phyloP scores from a whole-genome alignment of 2,329 filamentous ascomycete genomes.

The Esteya vermicola region DNA sequence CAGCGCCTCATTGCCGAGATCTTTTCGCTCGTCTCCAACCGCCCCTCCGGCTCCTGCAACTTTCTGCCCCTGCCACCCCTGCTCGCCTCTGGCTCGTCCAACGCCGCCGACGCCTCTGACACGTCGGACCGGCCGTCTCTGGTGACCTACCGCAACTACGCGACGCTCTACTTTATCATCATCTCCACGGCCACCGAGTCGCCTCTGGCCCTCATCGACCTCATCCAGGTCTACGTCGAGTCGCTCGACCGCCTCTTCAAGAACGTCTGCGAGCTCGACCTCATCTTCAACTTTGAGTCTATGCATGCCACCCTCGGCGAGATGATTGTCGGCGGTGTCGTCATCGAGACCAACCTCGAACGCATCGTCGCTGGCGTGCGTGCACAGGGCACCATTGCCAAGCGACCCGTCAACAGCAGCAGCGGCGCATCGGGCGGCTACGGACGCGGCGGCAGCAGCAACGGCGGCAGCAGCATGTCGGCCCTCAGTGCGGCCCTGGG shows the following conservation, averaged over 20 bases:
- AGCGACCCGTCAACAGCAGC: constrained; percentile 60
- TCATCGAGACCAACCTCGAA: constrained; percentile 82
- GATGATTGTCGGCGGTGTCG: constrained; percentile 91
- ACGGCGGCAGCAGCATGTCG: constrained; percentile 20
- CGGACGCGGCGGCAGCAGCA: constrained; percentile 25
- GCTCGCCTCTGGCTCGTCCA: constrained; percentile 49
- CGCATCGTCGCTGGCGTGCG: constrained; percentile 76
- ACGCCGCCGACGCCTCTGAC: constrained; percentile 55
- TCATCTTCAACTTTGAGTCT: constrained; percentile 98
- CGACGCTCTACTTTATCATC: constrained; percentile 95
- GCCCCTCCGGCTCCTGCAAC: constrained; percentile 86
- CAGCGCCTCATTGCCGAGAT: constrained; percentile 95
- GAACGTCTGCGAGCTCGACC: constrained; percentile 94
- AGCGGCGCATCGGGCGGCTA: no score
- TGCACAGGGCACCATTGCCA: constrained; percentile 62
- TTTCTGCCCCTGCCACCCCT: constrained; percentile 71
- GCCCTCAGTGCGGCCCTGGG: constrained; percentile 35
- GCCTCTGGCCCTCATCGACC: constrained; percentile 82
- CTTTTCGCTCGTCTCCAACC: constrained; percentile 87
- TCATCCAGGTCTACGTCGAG: constrained; percentile 98
- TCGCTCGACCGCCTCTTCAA: constrained; percentile 89
- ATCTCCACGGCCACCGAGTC: constrained; percentile 95
- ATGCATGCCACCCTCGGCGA: constrained; percentile 81
- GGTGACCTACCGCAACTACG: constrained; percentile 95
- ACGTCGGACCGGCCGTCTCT: constrained; percentile 68